A percentile compares a stretch with the other conserved stretches of the same genome.
phyloP scores from a whole-genome alignment of 2,329 filamentous ascomycete species.

The Tolypocladium inflatum region DNA sequence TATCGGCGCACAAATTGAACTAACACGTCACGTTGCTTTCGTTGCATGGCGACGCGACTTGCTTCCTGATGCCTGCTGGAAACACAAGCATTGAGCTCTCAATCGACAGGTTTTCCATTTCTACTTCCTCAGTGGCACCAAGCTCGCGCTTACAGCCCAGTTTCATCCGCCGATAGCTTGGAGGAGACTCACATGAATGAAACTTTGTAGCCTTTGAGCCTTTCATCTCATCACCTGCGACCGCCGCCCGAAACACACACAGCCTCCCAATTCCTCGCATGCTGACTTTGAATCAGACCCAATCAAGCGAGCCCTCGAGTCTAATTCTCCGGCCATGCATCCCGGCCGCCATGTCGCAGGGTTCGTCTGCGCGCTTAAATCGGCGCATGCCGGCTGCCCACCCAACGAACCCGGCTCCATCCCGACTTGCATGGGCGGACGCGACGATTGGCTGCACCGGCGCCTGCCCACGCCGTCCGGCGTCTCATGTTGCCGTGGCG shows the following conservation, averaged over 20 bases:
- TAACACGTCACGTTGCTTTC: conserved; percentile 16
- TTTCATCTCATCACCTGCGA: conserved; percentile 2
- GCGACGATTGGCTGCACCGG: conserved; percentile 12
- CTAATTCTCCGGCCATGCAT: background rate
- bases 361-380: background rate
- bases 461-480: conserved; percentile 11
- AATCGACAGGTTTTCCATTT: background rate
- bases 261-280: background rate
- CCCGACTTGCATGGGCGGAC: background rate
- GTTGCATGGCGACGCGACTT: background rate
- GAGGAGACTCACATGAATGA: background rate
- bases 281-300: background rate
- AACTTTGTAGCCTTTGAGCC: background rate
- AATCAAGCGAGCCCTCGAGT: background rate
- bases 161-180: background rate
- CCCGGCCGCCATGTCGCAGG: background rate
- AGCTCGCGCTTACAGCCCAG: background rate
- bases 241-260: background rate
- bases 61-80: background rate
- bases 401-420: background rate
- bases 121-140: background rate
- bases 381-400: background rate
- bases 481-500: conserved; percentile 8
- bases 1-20: conserved; percentile 30
- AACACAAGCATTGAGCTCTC: background rate